Percentiles rank a stretch among this genome's conserved stretches.
phyloP scores from a whole-genome alignment of 164 flowering plant genomes.

The Dillenia turbinata region DNA sequence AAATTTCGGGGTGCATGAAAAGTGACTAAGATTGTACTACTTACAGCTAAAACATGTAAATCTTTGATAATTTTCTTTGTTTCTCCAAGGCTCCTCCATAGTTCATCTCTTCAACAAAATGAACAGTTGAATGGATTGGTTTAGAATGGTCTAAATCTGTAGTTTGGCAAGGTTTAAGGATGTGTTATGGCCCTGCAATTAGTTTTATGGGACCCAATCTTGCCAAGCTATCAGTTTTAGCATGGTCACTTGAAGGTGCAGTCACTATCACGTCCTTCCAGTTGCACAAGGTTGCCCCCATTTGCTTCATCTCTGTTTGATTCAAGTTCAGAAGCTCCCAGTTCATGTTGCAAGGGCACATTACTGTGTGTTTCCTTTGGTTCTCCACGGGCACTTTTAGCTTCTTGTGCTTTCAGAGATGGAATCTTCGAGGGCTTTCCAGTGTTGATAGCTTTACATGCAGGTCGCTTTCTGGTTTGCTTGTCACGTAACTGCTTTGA shows the following conservation, averaged over 20 bases:
- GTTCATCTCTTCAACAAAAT: conserved; percentile 20
- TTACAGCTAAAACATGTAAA: conserved; percentile 32
- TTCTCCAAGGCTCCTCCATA: conserved; percentile 23
- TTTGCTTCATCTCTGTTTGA: conserved; percentile 15
- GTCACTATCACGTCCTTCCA: conserved; percentile 8
- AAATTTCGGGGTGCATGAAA: too few relatives aligned
- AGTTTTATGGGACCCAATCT: conserved; percentile 51
- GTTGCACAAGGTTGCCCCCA: conserved; percentile 2
- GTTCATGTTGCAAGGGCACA: conserved; percentile 1
- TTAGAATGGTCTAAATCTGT: conserved; percentile 28
- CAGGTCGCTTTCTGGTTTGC: conserved; percentile 37
- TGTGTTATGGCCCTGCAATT: conserved; percentile 60
- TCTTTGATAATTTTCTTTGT: conserved; percentile 34
- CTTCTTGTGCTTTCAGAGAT: conserved; percentile 21
- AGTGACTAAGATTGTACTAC: too few relatives aligned
- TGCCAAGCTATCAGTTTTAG: conserved; percentile 14
- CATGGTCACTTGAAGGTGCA: conserved; percentile 13
- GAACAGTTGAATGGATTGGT: conserved; percentile 37
- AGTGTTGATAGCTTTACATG: conserved; percentile 16
- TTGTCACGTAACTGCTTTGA: conserved; percentile 15
- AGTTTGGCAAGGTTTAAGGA: conserved; percentile 42
- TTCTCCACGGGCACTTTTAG: conserved; percentile 6
- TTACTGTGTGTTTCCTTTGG: too few relatives aligned
- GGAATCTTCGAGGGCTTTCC: conserved; percentile 25
- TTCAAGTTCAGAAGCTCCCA: conserved; percentile 14